Base-by-base conservation (phyloP, 345 rosid genomes). In the Dipteronia dyeriana region DNA sequence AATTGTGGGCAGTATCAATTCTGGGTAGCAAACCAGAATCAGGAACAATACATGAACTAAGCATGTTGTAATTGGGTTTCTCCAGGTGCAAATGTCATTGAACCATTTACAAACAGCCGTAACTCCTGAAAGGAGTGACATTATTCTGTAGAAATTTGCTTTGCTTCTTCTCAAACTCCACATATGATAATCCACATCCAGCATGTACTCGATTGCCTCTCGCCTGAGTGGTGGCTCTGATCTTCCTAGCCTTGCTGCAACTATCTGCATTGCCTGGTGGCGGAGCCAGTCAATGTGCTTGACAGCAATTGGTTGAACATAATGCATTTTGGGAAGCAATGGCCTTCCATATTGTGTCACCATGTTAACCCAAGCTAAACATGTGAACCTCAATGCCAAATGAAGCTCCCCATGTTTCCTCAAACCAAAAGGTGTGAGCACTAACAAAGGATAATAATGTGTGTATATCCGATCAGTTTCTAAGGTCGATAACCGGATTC, bases 311-410 rank as follows among this genome's bases (percentile, higher is more conserved):
- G 98, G 98, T 65, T 90, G 88, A 9, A 85, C 74, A 45, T 97
- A 97, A 79, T 94, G 99, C 98, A 97, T 91, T 85, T 91, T 97
- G 29, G 99, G 99, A n/a, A 97, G 89, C 86, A 97, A 79, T 53
- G 98, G 98, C 70, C 78, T 87, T 41, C 97, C 90, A 68, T 97
- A 97, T 76, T 91, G 91, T 45, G 92, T 80, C 90, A 97, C 86
- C 99, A 94, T 94, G 83, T 97, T 92, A 26, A 85, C 84, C 89
- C 95, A 89, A 23, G 97, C 86, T 0, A 93, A 91, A 87, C 98
- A 97, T 0, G 90, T 87, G 88, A 92, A 97, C 80, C 97, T 85
- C 76, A 97, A 76, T 54, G 98, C 99, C 80, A 97, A 77, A 69
- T 97, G 93, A 74, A 97, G 94, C 80, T 97, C 99, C 34, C 99